These are phyloP conservation scores for Tetrastigma voinierianum DNA, from an alignment of 164 flowering plant species.

Conservation along the genomic window DNA sequence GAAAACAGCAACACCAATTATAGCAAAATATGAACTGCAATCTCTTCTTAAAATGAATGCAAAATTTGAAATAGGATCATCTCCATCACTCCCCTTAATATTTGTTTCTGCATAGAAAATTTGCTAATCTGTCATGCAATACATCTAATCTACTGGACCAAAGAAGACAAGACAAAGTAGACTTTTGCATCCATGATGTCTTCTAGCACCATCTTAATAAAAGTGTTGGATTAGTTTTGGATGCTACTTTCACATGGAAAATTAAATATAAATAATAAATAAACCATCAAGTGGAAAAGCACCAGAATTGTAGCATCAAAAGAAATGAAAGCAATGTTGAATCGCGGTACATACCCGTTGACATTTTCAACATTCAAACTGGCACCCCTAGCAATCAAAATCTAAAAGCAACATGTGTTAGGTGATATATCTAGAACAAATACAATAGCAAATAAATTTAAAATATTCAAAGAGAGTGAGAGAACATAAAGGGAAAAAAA, in stretches of 20 bases:
- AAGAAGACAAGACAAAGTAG: too few relatives aligned
- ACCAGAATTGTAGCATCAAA: neutral
- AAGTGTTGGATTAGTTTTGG: too few relatives aligned
- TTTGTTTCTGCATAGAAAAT: too few relatives aligned
- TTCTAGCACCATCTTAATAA: too few relatives aligned
- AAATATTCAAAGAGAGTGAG: neutral
- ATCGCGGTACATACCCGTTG: conserved; percentile 63
- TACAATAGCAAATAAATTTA: neutral
- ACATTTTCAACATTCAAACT: conserved; percentile 70
- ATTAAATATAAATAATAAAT: too few relatives aligned
- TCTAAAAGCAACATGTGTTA: conserved; percentile 30
- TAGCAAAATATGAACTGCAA: too few relatives aligned
- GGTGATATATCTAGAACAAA: neutral
- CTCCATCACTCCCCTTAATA: too few relatives aligned
- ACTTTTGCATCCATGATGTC: too few relatives aligned
- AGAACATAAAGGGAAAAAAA: neutral
- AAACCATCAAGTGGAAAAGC: neutral
- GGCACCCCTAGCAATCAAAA: conserved; percentile 78
- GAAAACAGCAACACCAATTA: neutral
- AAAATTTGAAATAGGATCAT: neutral
- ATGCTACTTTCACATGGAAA: too few relatives aligned
- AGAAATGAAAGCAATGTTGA: neutral
- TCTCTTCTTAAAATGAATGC: neutral
- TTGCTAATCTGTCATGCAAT: too few relatives aligned
- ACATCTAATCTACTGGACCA: too few relatives aligned